Conservation (phyloP, 1,284 basidiomycete genomes). For the Leccinum fuscescens region DNA sequence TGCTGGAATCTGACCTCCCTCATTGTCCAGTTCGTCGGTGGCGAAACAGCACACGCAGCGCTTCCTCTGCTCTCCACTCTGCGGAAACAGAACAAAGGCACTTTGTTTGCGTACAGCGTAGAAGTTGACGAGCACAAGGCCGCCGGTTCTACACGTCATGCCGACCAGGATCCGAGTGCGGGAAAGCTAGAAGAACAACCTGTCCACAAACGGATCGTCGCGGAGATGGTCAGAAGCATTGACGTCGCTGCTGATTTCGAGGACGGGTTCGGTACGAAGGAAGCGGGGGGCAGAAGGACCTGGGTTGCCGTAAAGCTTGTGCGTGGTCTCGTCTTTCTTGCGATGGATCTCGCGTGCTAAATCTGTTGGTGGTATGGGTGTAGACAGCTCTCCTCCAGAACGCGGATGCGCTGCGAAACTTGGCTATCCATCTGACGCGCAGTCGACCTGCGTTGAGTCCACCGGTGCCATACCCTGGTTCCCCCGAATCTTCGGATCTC, state of each 20-base stretch:
- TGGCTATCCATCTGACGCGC: slow-evolving; percentile 27
- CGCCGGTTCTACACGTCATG: neutral
- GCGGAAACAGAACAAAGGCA: slow-evolving; percentile 68
- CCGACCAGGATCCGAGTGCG: slow-evolving; percentile 27
- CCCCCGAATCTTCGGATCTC: slow-evolving; percentile 30
- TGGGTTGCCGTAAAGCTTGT: slow-evolving; percentile 85
- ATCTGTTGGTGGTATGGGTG: slow-evolving; percentile 29
- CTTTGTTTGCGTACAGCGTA: slow-evolving; percentile 83
- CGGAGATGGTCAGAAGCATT: slow-evolving; percentile 72
- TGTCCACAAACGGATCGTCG: slow-evolving; percentile 58
- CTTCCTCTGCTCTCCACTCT: slow-evolving; percentile 64
- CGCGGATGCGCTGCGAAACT: slow-evolving; percentile 26
- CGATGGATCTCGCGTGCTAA: slow-evolving; percentile 42
- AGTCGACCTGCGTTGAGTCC: slow-evolving; percentile 22
- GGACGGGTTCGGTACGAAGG: slow-evolving; percentile 40
- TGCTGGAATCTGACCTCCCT: neutral
- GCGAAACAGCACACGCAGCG: slow-evolving; percentile 73
- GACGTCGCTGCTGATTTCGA: slow-evolving; percentile 82
- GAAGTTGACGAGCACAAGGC: slow-evolving; percentile 68
- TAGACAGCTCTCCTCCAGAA: slow-evolving; percentile 32
- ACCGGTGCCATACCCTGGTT: slow-evolving; percentile 28
- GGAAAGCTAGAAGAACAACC: slow-evolving; percentile 25
- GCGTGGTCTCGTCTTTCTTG: slow-evolving; percentile 35
- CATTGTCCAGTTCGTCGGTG: slow-evolving; percentile 75
- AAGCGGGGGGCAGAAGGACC: slow-evolving; percentile 50